phyloP scores from a whole-genome alignment of 2,329 filamentous ascomycete genomes.

The Colletotrichum sp. region DNA sequence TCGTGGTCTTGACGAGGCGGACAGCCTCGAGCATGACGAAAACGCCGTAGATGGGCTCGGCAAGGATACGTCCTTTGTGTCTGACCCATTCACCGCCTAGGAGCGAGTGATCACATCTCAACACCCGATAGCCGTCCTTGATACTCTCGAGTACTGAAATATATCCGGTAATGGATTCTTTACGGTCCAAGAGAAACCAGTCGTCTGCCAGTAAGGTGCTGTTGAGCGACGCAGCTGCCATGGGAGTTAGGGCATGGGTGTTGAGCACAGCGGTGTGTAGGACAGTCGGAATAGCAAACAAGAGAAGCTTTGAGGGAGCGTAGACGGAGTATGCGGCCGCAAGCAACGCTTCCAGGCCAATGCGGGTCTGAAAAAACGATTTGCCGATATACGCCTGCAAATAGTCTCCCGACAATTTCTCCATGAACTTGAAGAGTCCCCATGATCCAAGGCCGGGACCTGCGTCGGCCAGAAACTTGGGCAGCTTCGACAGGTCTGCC shows the following conservation, averaged over 20 bases:
- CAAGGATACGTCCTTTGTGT: slow-evolving; percentile 56
- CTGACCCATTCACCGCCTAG: slow-evolving; percentile 89
- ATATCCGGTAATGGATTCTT: slow-evolving; percentile 90
- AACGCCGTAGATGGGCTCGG: slow-evolving; percentile 93
- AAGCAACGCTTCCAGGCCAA: slow-evolving; percentile 74
- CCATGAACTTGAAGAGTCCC: slow-evolving; percentile 62
- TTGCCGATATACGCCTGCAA: slow-evolving; percentile 62
- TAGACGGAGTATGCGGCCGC: slow-evolving; percentile 68
- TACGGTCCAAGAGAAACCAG: slow-evolving; percentile 79
- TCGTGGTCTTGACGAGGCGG: slow-evolving; percentile 71
- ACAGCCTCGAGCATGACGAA: slow-evolving; percentile 96
- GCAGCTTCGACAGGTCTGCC: slow-evolving; percentile 59
- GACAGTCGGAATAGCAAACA: slow-evolving; percentile 74
- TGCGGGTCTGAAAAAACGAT: slow-evolving; percentile 69
- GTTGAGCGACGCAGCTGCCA: slow-evolving; percentile 69
- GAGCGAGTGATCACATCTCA: slow-evolving; percentile 94
- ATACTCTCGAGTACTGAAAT: slow-evolving; percentile 85
- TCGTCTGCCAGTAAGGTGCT: slow-evolving; percentile 66
- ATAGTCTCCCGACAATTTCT: slow-evolving; percentile 43
- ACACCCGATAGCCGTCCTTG: slow-evolving; percentile 73
- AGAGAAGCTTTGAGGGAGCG: slow-evolving; percentile 71
- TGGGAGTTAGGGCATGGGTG: slow-evolving; percentile 70
- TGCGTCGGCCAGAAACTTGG: slow-evolving; percentile 65
- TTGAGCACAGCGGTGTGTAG: slow-evolving; percentile 76
- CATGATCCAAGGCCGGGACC: slow-evolving; percentile 71